Percentiles rank a stretch among this genome's conserved stretches.
Evolutionary conservation across 163 green algal genomes (phyloP).

Genomic region (Scenedesmus sp.): DNA sequence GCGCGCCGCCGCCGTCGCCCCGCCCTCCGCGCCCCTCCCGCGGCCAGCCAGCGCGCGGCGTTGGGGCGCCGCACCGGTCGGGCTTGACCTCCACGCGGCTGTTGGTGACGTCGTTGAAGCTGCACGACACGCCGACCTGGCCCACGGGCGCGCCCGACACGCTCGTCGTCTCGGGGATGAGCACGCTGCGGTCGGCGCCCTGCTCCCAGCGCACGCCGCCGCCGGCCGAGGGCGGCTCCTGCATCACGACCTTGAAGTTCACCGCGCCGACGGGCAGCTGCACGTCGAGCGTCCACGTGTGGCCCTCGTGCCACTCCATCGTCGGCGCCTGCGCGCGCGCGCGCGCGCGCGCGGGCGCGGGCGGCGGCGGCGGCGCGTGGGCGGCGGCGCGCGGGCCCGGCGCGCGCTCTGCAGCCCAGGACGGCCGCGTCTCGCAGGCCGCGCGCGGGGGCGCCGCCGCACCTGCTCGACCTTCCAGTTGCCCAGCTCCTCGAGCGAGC

Average conservation of each 20-base stretch:
- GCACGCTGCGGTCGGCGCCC: constrained; percentile 11
- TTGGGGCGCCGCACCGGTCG: background rate
- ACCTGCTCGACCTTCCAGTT: constrained; percentile 46
- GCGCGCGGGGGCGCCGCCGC: background rate
- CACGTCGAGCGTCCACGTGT: constrained; percentile 46
- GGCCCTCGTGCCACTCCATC: constrained; percentile 45
- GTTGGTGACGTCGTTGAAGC: constrained; percentile 36
- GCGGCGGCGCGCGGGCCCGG: too few species aligned
- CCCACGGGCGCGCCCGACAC: constrained; percentile 29
- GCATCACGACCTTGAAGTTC: constrained; percentile 45
- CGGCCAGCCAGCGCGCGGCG: background rate
- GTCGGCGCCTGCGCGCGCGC: constrained; percentile 26
- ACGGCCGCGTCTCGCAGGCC: background rate
- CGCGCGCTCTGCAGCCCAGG: background rate
- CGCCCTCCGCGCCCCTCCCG: too few species aligned
- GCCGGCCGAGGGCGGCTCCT: constrained; percentile 19
- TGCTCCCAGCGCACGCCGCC: constrained; percentile 34
- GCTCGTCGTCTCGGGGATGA: constrained; percentile 25
- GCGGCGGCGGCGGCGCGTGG: too few species aligned
- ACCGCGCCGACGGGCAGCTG: constrained; percentile 41
- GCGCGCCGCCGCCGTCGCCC: too few species aligned
- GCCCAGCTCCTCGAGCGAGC: constrained; percentile 42
- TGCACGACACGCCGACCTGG: constrained; percentile 33
- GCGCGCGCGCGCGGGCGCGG: too few species aligned
- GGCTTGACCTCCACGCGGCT: constrained; percentile 13